phyloP scores from a whole-genome alignment of 2,329 filamentous ascomycete genomes.

The Aspergillus spinulosporus region DNA sequence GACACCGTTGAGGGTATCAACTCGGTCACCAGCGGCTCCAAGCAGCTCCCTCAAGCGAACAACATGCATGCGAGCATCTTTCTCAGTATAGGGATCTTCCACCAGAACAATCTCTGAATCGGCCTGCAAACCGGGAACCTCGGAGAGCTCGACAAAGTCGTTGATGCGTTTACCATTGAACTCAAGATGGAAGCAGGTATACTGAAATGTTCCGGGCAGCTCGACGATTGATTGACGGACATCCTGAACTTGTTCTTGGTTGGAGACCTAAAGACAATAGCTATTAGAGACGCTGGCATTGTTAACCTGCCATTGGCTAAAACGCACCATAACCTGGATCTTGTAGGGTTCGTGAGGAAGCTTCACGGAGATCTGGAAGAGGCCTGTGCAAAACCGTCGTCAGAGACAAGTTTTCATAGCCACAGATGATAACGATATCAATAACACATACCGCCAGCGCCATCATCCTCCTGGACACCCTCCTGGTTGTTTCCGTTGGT shows the following conservation, averaged over 20 bases:
- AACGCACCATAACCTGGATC: slow-evolving; percentile 79
- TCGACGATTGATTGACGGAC: slow-evolving; percentile 96
- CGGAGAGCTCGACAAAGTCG: slow-evolving; percentile 88
- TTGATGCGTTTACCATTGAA: slow-evolving; percentile 86
- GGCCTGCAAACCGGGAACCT: slow-evolving; percentile 75
- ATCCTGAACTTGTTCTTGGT: slow-evolving; percentile 95
- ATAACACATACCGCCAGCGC: slow-evolving; percentile 36
- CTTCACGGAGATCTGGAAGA: slow-evolving; percentile 73
- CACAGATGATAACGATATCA: background rate
- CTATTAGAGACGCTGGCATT: slow-evolving; percentile 13
- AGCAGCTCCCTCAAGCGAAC: slow-evolving; percentile 89
- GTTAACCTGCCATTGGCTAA: slow-evolving; percentile 22
- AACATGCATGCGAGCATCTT: slow-evolving; percentile 93
- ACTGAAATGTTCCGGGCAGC: slow-evolving; percentile 87
- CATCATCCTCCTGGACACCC: slow-evolving; percentile 37
- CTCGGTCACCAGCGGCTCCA: slow-evolving; percentile 83
- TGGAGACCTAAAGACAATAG: slow-evolving; percentile 64
- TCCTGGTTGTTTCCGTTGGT: slow-evolving; percentile 38
- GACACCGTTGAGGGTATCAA: slow-evolving; percentile 83
- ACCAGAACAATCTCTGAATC: slow-evolving; percentile 79
- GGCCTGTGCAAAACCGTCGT: slow-evolving; percentile 38
- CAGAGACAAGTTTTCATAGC: background rate
- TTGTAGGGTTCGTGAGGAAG: slow-evolving; percentile 77
- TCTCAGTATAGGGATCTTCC: slow-evolving; percentile 96
- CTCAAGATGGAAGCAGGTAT: slow-evolving; percentile 98